These are phyloP conservation scores for Aspergillus ochraceus DNA, from an alignment of 2,329 filamentous ascomycete species.

Conservation along the genomic window DNA sequence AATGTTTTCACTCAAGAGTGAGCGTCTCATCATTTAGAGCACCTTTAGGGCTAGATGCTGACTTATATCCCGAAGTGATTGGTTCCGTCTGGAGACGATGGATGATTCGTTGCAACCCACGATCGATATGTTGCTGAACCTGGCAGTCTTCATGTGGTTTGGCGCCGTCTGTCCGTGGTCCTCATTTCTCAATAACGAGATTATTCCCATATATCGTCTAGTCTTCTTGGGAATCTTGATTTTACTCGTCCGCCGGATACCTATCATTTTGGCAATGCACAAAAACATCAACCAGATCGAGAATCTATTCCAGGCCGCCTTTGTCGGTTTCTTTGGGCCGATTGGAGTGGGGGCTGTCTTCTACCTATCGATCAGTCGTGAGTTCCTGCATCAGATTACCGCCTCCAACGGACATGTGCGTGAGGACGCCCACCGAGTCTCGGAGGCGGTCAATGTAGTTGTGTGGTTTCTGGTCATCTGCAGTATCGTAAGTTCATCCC, in stretches of 20 bases:
- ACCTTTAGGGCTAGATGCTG: neutral
- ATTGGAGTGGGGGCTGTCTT: constrained; percentile 90
- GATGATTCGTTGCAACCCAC: constrained; percentile 94
- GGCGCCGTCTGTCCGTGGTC: constrained; percentile 82
- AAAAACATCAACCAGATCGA: constrained; percentile 78
- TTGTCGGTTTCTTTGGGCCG: constrained; percentile 90
- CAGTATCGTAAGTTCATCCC: constrained; percentile 63
- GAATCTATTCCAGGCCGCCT: constrained; percentile 70
- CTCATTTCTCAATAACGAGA: constrained; percentile 63
- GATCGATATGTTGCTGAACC: constrained; percentile 91
- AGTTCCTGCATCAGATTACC: constrained; percentile 65
- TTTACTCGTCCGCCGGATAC: constrained; percentile 73
- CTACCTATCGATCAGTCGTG: constrained; percentile 77
- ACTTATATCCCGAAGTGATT: constrained; percentile 57
- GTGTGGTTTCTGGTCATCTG: constrained; percentile 86
- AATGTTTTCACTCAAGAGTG: constrained; percentile 87
- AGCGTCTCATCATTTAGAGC: constrained; percentile 16
- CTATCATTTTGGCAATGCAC: constrained; percentile 72
- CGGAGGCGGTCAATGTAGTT: constrained; percentile 67
- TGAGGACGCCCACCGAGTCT: constrained; percentile 64
- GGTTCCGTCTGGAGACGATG: constrained; percentile 84
- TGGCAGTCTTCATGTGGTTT: constrained; percentile 87
- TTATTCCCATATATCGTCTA: constrained; percentile 73
- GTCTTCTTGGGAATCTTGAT: constrained; percentile 73
- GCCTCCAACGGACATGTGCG: constrained; percentile 60